A percentile compares a stretch with the other conserved stretches of the same genome.
These are phyloP conservation scores for Apiospora pterosperma DNA, from an alignment of 2,329 filamentous ascomycete species.

Conservation along the genomic window DNA sequence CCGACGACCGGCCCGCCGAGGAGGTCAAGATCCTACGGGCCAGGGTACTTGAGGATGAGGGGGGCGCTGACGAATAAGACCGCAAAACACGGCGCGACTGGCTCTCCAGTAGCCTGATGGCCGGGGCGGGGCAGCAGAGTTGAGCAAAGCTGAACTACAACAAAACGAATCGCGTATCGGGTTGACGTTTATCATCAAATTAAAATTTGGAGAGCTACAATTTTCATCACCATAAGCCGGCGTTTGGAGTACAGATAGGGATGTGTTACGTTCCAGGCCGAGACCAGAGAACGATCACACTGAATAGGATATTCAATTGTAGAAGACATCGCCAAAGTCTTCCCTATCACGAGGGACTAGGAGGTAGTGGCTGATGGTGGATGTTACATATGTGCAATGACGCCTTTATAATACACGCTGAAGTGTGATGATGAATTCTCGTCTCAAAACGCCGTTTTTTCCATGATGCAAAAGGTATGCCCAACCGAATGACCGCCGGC, in stretches of 20 bases:
- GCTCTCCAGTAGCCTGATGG: not conserved
- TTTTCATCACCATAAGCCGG: not conserved
- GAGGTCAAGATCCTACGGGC: conserved; percentile 83
- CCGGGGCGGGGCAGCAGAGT: not conserved
- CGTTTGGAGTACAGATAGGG: not conserved
- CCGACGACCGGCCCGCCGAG: conserved; percentile 90
- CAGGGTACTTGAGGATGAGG: not conserved
- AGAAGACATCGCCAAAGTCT: not conserved
- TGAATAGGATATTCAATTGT: not conserved
- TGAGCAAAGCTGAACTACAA: not conserved
- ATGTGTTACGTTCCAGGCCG: not conserved
- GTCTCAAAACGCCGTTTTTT: conserved; percentile 6
- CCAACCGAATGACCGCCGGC: conserved; percentile 1
- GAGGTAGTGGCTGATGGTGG: not conserved
- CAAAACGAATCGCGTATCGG: not conserved
- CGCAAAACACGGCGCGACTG: not conserved
- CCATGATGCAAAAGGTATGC: conserved; percentile 8
- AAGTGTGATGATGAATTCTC: not conserved
- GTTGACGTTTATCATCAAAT: not conserved
- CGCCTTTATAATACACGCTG: conserved; percentile 1
- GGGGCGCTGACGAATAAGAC: not conserved
- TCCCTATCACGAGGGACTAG: not conserved
- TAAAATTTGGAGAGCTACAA: not conserved
- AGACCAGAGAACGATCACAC: not conserved
- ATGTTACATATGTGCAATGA: conserved; percentile 2